Evolutionary conservation across 225 moss, liverwort and hornwort species (phyloP).

Genomic region (Straminergon stramineum): DNA sequence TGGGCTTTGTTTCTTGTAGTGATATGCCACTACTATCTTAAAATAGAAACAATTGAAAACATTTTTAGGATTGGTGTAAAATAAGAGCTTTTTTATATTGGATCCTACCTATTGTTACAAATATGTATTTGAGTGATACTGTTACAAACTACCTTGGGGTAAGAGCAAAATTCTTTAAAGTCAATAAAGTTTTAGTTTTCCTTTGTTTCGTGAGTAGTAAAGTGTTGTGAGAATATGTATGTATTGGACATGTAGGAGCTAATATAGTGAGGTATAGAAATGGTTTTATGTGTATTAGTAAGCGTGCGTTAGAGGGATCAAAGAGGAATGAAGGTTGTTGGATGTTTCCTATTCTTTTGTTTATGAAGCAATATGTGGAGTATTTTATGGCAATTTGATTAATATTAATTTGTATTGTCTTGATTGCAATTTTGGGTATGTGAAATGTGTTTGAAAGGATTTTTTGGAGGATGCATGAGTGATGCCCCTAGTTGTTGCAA

Average conservation of each 20-base stretch:
- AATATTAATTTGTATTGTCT: background rate
- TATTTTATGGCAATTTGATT: background rate
- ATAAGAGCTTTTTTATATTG: rapidly evolving
- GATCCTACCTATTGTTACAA: background rate
- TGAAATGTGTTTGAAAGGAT: background rate
- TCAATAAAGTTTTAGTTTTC: background rate
- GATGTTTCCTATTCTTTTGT: background rate
- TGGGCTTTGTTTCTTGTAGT: rapidly evolving
- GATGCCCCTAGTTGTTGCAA: background rate
- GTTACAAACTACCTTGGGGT: background rate
- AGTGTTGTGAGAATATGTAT: background rate
- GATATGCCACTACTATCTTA: rapidly evolving
- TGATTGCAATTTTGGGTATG: rapidly evolving
- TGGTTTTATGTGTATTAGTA: background rate
- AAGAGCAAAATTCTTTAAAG: background rate
- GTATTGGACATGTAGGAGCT: background rate
- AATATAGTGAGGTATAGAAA: background rate
- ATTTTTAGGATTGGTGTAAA: background rate
- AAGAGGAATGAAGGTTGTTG: background rate
- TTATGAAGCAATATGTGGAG: background rate
- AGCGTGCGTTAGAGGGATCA: background rate
- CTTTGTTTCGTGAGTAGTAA: background rate
- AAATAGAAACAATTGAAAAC: background rate
- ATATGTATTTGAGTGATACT: background rate
- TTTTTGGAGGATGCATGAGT: too few species aligned